A percentile compares a stretch with the other conserved stretches of the same genome.
These are phyloP conservation scores for Zygosaccharomyces sapae DNA, from an alignment of 1,139 yeast species.

Conservation along the genomic window DNA sequence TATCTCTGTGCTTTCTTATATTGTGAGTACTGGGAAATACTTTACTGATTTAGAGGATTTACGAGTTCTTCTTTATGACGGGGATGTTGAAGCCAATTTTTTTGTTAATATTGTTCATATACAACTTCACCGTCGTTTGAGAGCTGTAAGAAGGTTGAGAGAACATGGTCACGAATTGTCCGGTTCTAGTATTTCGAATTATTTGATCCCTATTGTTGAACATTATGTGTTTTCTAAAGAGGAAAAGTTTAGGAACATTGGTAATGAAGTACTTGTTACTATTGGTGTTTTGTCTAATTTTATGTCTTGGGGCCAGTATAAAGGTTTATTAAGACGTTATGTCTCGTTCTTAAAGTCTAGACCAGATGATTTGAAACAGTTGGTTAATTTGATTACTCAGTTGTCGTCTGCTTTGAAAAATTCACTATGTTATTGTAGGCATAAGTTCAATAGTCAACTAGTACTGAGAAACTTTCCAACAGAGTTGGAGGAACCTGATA, in stretches of 20 bases:
- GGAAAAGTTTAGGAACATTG: constrained; percentile 60
- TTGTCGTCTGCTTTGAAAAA: constrained; percentile 52
- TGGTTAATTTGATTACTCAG: constrained; percentile 61
- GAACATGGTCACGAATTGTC: constrained; percentile 43
- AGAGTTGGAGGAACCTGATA: constrained; percentile 46
- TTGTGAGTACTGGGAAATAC: constrained; percentile 50
- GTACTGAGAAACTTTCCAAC: constrained; percentile 36
- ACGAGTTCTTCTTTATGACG: constrained; percentile 57
- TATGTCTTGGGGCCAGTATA: constrained; percentile 76
- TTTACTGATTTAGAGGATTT: constrained; percentile 60
- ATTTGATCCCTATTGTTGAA: constrained; percentile 79
- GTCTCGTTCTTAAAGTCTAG: constrained; percentile 51
- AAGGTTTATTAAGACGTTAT: constrained; percentile 70
- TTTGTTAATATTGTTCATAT: constrained; percentile 78
- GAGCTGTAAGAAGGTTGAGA: constrained; percentile 66
- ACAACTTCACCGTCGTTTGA: constrained; percentile 80
- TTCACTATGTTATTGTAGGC: constrained; percentile 29
- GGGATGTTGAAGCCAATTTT: constrained; percentile 82
- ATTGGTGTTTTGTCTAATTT: constrained; percentile 57
- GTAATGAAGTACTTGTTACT: constrained; percentile 66
- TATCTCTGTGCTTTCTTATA: constrained; percentile 59
- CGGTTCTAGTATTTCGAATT: constrained; percentile 67
- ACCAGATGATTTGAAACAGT: constrained; percentile 52
- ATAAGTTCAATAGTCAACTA: constrained; percentile 14
- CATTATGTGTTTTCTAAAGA: constrained; percentile 57